A percentile compares a stretch with the other conserved stretches of the same genome.
These are phyloP conservation scores for Barnettozyma populi DNA, from an alignment of 805 yeast genomes.

Conservation along the genomic window DNA sequence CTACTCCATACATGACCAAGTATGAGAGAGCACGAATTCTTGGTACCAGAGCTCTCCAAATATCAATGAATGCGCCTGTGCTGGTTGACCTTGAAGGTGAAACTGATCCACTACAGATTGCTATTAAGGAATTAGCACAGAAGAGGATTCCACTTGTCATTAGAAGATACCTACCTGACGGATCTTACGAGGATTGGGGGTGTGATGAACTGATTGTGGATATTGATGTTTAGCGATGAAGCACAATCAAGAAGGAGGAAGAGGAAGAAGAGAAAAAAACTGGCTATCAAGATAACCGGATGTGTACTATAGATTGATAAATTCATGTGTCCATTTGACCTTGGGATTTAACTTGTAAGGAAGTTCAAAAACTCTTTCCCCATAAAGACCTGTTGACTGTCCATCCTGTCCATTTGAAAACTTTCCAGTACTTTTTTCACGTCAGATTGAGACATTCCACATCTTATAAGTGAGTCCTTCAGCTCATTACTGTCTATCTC, in stretches of 20 bases:
- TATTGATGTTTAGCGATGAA: slow-evolving; percentile 34
- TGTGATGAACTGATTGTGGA: slow-evolving; percentile 96
- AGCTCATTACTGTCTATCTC: slow-evolving; percentile 45
- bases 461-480: slow-evolving; percentile 41
- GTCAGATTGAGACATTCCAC: slow-evolving; percentile 45
- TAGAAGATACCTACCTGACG: slow-evolving; percentile 95
- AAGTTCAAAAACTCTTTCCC: slow-evolving; percentile 58
- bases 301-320: neutral
- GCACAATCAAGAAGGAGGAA: neutral
- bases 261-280: neutral
- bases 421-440: slow-evolving; percentile 17
- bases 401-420: slow-evolving; percentile 34
- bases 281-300: neutral
- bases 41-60: slow-evolving; percentile 96
- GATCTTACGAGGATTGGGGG: slow-evolving; percentile 97
- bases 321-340: neutral
- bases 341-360: slow-evolving; percentile 11
- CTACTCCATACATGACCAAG: slow-evolving; percentile 99
- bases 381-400: slow-evolving; percentile 53
- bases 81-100: slow-evolving; percentile 98
- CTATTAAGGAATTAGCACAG: slow-evolving; percentile 94
- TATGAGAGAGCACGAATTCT: slow-evolving; percentile 96
- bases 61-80: slow-evolving; percentile 97
- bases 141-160: slow-evolving; percentile 92
- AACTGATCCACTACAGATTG: slow-evolving; percentile 96